These are phyloP conservation scores for Microcos paniculata DNA, from an alignment of 345 rosid genomes.

Conservation along the genomic window DNA sequence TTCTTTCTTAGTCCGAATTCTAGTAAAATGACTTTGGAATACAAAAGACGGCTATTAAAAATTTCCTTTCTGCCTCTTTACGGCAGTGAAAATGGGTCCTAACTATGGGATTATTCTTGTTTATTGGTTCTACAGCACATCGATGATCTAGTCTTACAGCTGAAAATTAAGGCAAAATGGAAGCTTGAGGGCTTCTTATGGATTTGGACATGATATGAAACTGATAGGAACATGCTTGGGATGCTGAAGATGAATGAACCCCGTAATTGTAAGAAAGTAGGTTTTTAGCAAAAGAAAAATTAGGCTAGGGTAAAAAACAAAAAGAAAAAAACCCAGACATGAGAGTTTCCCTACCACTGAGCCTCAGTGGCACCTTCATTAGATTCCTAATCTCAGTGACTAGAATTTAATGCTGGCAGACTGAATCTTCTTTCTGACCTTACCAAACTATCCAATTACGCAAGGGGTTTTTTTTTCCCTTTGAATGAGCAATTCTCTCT, in stretches of 20 bases:
- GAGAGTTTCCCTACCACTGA: too few species aligned
- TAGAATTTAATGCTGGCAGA: conserved; percentile 15
- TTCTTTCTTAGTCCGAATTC: background rate
- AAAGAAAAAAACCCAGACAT: too few species aligned
- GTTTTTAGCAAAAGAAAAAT: too few species aligned
- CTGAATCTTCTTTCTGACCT: conserved; percentile 11
- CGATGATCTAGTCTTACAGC: background rate
- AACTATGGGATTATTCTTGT: background rate
- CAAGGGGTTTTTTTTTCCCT: conserved; percentile 16
- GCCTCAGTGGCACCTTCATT: conserved; percentile 4
- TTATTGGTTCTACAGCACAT: background rate
- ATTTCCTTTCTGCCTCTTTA: background rate
- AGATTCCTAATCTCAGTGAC: background rate
- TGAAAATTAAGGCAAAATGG: conserved; percentile 4
- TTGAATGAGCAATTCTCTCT: conserved; percentile 27
- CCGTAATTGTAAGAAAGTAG: too few species aligned
- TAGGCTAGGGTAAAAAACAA: too few species aligned
- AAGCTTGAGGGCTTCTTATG: conserved; percentile 7
- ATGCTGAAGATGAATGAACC: background rate
- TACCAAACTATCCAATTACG: conserved; percentile 9
- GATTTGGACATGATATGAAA: conserved; percentile 5
- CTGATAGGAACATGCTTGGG: background rate
- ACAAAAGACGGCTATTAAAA: background rate
- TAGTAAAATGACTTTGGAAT: background rate
- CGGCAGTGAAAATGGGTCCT: background rate